Evolutionary conservation across 345 rosid species (phyloP).

Genomic region (Hibiscus mutabilis): DNA sequence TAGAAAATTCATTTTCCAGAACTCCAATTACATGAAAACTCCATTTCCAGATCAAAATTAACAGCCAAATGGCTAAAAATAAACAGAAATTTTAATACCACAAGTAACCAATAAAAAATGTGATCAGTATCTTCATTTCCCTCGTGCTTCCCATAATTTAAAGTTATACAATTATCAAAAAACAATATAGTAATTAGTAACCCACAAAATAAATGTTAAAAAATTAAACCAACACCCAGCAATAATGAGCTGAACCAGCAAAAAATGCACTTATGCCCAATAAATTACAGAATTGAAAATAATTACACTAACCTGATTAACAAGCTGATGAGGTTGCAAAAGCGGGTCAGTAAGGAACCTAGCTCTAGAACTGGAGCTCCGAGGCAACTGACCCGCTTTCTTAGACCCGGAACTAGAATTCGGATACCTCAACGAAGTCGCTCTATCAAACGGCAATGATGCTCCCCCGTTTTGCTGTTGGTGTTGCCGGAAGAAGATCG

Average conservation of each 20-base stretch:
- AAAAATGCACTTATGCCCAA: background rate
- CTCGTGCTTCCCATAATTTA: background rate
- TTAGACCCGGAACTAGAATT: constrained; percentile 39
- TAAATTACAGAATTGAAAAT: background rate
- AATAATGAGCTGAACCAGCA: background rate
- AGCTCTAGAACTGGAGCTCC: constrained; percentile 85
- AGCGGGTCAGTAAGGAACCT: constrained; percentile 85
- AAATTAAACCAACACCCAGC: background rate
- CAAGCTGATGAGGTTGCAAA: constrained; percentile 83
- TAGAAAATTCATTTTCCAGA: background rate
- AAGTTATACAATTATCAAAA: background rate
- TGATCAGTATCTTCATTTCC: no score
- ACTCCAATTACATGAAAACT: no score
- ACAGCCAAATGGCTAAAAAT: background rate
- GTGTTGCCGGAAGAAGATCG: constrained; percentile 56
- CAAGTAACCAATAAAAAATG: background rate
- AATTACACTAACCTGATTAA: constrained; percentile 52
- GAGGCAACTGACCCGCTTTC: constrained; percentile 57
- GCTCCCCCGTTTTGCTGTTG: constrained; percentile 43
- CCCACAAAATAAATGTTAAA: background rate
- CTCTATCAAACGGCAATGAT: constrained; percentile 66
- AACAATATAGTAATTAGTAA: no score
- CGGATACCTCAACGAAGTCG: constrained; percentile 60
- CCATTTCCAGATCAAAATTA: no score
- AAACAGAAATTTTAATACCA: background rate